Percentiles rank a stretch among this genome's conserved stretches.
These are phyloP conservation scores for Echites panduratus DNA, from an alignment of 257 asterid genomes.

Conservation along the genomic window DNA sequence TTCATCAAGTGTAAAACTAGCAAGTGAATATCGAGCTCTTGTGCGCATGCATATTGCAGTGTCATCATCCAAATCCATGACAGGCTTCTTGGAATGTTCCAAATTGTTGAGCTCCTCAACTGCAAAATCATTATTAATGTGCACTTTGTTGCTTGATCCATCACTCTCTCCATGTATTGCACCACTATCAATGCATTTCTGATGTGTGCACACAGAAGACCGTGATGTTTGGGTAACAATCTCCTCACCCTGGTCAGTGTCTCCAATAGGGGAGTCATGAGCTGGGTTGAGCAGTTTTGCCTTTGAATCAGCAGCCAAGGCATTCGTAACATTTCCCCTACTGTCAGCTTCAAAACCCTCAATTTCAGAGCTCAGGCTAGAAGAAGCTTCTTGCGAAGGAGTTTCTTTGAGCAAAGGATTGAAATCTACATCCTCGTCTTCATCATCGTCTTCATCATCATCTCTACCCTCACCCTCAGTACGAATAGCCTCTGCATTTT, in stretches of 20 bases:
- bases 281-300: slow-evolving; percentile 19
- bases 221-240: slow-evolving; percentile 36
- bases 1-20: slow-evolving; percentile 86
- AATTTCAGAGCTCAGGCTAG: slow-evolving; percentile 85
- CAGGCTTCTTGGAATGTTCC: slow-evolving; percentile 28
- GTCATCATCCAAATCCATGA: slow-evolving; percentile 46
- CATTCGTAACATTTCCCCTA: slow-evolving; percentile 29
- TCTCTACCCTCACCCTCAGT: slow-evolving; percentile 29
- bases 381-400: slow-evolving; percentile 69
- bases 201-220: slow-evolving; percentile 30
- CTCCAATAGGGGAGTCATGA: slow-evolving; percentile 35
- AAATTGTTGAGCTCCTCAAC: slow-evolving; percentile 24
- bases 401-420: slow-evolving; percentile 67
- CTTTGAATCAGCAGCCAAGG: slow-evolving; percentile 18
- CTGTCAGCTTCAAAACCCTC: slow-evolving; percentile 74
- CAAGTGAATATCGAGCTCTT: slow-evolving; percentile 98
- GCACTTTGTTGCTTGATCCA: slow-evolving; percentile 24
- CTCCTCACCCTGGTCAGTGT: slow-evolving; percentile 52
- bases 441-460: slow-evolving; percentile 44
- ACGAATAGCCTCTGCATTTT: slow-evolving; percentile 21
- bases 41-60: slow-evolving; percentile 93
- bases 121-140: slow-evolving; percentile 18
- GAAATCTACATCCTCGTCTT: slow-evolving; percentile 90
- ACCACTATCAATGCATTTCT: slow-evolving; percentile 32
- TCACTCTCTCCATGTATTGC: slow-evolving; percentile 29